Evolutionary conservation across 1,284 basidiomycete genomes (phyloP).

Genomic region (Ustilago hordei): DNA sequence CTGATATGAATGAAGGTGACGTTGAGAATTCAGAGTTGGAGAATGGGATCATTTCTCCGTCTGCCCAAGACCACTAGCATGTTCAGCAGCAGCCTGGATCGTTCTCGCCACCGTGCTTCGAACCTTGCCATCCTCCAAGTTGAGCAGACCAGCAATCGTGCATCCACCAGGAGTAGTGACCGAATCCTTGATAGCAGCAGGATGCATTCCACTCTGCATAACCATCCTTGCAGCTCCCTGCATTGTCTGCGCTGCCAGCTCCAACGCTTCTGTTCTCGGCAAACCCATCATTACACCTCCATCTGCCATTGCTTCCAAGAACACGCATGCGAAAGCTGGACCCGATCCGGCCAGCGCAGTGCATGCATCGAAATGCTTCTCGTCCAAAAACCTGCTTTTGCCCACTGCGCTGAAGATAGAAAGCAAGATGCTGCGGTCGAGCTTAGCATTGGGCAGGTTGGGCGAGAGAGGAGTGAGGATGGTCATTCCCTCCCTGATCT

Average conservation of each 20-base stretch:
- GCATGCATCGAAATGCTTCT: constrained; percentile 89
- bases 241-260: constrained; percentile 93
- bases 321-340: constrained; percentile 95
- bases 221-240: constrained; percentile 98
- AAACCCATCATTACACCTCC: constrained; percentile 99
- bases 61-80: constrained; percentile 65
- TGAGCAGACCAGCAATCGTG: constrained; percentile 94
- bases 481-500: constrained; percentile 71
- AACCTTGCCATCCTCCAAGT: constrained; percentile 92
- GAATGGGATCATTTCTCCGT: constrained; percentile 31
- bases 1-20: not conserved
- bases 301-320: constrained; percentile 98
- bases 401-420: constrained; percentile 67
- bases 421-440: constrained; percentile 56
- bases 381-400: constrained; percentile 64
- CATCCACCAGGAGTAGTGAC: constrained; percentile 99
- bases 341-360: constrained; percentile 96
- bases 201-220: constrained; percentile 86
- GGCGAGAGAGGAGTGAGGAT: constrained; percentile 62
- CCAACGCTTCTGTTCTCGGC: constrained; percentile 90
- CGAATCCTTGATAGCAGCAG: constrained; percentile 95
- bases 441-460: constrained; percentile 34
- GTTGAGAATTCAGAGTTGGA: not conserved
- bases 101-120: constrained; percentile 94
- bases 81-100: constrained; percentile 77